Percentiles rank a stretch among this genome's conserved stretches.
Evolutionary conservation across 352 stramenopile species (phyloP).

Genomic region (Globisporangium irregulare): DNA sequence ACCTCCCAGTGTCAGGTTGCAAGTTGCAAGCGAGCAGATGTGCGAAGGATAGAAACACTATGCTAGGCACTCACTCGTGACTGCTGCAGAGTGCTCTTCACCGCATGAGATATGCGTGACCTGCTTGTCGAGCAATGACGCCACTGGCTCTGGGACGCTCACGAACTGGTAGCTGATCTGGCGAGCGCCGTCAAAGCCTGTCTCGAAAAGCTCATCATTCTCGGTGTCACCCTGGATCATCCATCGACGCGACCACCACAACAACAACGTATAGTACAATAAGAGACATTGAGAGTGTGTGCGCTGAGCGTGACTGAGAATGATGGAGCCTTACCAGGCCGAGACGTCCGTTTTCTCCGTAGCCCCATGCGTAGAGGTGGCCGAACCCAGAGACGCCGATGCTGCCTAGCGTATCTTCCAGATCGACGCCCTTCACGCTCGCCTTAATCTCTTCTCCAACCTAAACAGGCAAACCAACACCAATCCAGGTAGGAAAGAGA

Average conservation of each 20-base stretch:
- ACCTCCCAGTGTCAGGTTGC: background rate
- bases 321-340: conserved; percentile 37
- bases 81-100: conserved; percentile 62
- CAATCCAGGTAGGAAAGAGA: background rate
- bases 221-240: conserved; percentile 53
- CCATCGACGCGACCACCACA: background rate
- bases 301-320: background rate
- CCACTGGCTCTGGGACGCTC: conserved; percentile 40
- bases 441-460: conserved; percentile 43
- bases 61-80: conserved; percentile 42
- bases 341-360: conserved; percentile 59
- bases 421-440: conserved; percentile 34
- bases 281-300: no score
- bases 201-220: conserved; percentile 62
- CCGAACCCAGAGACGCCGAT: conserved; percentile 41
- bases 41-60: background rate
- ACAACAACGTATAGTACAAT: background rate
- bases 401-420: conserved; percentile 42
- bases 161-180: conserved; percentile 73
- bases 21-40: background rate
- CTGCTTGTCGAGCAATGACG: conserved; percentile 42
- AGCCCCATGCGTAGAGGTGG: conserved; percentile 67
- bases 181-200: conserved; percentile 58
- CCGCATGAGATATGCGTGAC: conserved; percentile 54
- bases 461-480: conserved; percentile 15